Evolutionary conservation across 1,284 basidiomycete species (phyloP).

Genomic region (Malassezia pachydermatis): DNA sequence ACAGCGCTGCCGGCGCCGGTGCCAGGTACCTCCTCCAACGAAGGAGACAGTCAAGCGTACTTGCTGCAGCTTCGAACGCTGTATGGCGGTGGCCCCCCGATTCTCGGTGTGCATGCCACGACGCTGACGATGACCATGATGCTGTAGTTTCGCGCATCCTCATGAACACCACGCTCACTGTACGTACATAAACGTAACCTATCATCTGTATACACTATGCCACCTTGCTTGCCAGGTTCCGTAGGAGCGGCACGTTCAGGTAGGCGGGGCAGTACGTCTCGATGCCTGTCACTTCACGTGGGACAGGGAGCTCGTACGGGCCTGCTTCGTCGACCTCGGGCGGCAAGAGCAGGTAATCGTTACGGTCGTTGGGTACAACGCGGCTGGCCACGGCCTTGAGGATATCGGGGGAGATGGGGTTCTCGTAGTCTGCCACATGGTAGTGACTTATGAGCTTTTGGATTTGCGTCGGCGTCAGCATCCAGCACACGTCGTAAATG

Average conservation of each 20-base stretch:
- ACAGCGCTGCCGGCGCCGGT: slow-evolving; percentile 45
- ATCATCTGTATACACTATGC: slow-evolving; percentile 22
- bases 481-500: slow-evolving; percentile 98
- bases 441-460: slow-evolving; percentile 98
- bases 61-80: slow-evolving; percentile 40
- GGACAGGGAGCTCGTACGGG: slow-evolving; percentile 45
- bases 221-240: slow-evolving; percentile 39
- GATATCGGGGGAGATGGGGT: slow-evolving; percentile 48
- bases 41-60: slow-evolving; percentile 29
- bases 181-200: not conserved
- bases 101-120: slow-evolving; percentile 43
- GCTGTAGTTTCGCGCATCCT: slow-evolving; percentile 15
- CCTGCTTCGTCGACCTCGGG: slow-evolving; percentile 48
- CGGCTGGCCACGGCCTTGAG: slow-evolving; percentile 46
- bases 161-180: not conserved
- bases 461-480: slow-evolving; percentile 97
- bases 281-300: slow-evolving; percentile 46
- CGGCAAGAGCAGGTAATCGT: slow-evolving; percentile 45
- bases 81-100: slow-evolving; percentile 39
- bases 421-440: slow-evolving; percentile 92
- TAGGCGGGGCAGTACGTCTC: slow-evolving; percentile 48
- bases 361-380: slow-evolving; percentile 47
- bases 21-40: slow-evolving; percentile 33
- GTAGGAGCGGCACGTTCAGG: slow-evolving; percentile 41
- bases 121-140: slow-evolving; percentile 44